Base-by-base conservation (phyloP, 352 stramenopile genomes). In the Phytopythium boreale region DNA sequence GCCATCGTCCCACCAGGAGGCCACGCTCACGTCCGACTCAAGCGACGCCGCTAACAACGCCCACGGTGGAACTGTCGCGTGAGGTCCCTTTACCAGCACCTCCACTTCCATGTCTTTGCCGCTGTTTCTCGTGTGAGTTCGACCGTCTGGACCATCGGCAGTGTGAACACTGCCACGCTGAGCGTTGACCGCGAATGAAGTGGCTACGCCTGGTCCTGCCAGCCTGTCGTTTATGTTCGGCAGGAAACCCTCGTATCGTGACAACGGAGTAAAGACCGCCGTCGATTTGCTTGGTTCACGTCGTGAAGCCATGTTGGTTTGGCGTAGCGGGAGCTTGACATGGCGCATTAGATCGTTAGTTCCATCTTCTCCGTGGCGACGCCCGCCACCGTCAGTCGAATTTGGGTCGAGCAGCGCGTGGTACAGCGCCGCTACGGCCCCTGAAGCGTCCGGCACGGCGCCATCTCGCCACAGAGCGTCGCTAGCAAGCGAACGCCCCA, bases 1-100 rank as follows among this genome's bases (percentile, higher is more conserved):
- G 56, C 71, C 79, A 8, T 78, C 77, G 56, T 94, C 85, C 85
- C 82, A 92, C 85, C 85, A 94, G 29, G 80, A 87, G 17, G 85
- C 85, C 27, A 92, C 83, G 60, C 85, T 94, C 46, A 94, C 46
- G 58, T 94, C 85, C 1, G 77, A 82, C 29, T 69, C 68, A 7
- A 92, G 61, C 41, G 71, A 62, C 5, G 84, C 74, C 1, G 83
- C 73, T 17, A 89, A 67, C n/a, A 94, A 56, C 8, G 75, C 67
- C 85, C 85, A 94, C 0, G 85, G 85, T 5, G 85, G 85, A 15
- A 91, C 79, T 29, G 68, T 62, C 50, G 76, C 73, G 5, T 70
- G 68, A 24, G 81, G 76, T 26, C 73, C 86, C 66, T 92, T 92
- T 4, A 92, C 69, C 22, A 85, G 69, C 34, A 87, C 75, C 5